Conservation (phyloP, 768 basidiomycete species). For the Lactarius psammicola region DNA sequence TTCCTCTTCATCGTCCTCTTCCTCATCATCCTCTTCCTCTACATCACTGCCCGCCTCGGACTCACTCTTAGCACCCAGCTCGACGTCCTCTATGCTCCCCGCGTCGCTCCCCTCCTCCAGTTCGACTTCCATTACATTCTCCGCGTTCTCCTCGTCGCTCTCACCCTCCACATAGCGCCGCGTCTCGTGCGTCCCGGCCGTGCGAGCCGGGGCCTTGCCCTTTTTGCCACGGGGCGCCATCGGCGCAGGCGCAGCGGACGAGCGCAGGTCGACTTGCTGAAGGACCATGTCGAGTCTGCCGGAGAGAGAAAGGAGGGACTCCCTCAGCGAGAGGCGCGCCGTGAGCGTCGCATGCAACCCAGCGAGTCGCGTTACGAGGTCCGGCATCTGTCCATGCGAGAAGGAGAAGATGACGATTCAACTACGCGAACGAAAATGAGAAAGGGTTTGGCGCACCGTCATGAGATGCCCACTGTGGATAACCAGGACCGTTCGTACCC, state of each 20-base stretch:
- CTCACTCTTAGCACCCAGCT: slow-evolving; percentile 63
- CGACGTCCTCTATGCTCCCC: slow-evolving; percentile 77
- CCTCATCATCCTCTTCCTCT: slow-evolving; percentile 46
- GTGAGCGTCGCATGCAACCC: slow-evolving; percentile 80
- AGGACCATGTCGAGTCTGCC: slow-evolving; percentile 93
- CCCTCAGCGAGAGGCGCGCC: slow-evolving; percentile 75
- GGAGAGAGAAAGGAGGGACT: slow-evolving; percentile 78
- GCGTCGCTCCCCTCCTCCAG: slow-evolving; percentile 63
- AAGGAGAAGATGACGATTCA: slow-evolving; percentile 20
- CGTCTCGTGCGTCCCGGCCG: slow-evolving; percentile 34
- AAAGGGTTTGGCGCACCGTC: slow-evolving; percentile 61
- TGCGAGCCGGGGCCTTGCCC: slow-evolving; percentile 39
- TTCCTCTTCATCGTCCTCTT: slow-evolving; percentile 49
- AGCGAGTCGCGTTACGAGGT: slow-evolving; percentile 83
- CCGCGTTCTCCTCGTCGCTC: slow-evolving; percentile 64
- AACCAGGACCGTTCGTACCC: slow-evolving; percentile 79
- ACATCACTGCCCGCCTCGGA: slow-evolving; percentile 50
- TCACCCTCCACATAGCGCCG: slow-evolving; percentile 76
- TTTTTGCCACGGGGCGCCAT: slow-evolving; percentile 41
- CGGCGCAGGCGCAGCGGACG: slow-evolving; percentile 63
- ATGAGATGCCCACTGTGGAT: slow-evolving; percentile 90
- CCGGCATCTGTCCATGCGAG: slow-evolving; percentile 66
- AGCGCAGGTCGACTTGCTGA: slow-evolving; percentile 88
- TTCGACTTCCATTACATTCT: slow-evolving; percentile 45
- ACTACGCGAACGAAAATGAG: slow-evolving; percentile 12